Evolutionary conservation across 495 filamentous ascomycete genomes (phyloP).

Genomic region (Amorphotheca resinae): DNA sequence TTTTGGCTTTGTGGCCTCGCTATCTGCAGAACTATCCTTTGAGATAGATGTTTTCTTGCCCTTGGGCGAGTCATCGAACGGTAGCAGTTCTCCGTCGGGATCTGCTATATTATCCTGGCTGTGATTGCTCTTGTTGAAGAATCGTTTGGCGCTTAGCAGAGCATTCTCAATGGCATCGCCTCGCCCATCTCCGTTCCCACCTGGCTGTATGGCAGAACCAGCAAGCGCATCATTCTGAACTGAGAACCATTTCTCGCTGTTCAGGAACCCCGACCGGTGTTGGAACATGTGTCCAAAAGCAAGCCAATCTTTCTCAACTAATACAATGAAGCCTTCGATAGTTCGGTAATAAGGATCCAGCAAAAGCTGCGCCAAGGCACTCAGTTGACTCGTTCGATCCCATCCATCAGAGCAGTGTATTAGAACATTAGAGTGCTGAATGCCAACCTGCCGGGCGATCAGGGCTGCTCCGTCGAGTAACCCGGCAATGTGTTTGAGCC

Average conservation of each 20-base stretch:
- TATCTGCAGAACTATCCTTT: conserved; percentile 22
- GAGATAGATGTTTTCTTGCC: conserved; percentile 1
- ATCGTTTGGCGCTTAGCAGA: conserved; percentile 73
- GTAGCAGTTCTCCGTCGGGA: conserved; percentile 43
- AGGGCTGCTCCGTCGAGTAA: conserved; percentile 74
- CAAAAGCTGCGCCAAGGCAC: conserved; percentile 85
- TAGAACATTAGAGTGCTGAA: conserved; percentile 86
- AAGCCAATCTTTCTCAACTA: conserved; percentile 97
- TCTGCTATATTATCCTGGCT: conserved; percentile 51
- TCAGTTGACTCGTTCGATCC: conserved; percentile 94
- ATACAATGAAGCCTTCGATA: conserved; percentile 84
- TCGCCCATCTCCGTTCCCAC: conserved; percentile 39
- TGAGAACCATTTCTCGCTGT: conserved; percentile 90
- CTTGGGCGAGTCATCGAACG: conserved; percentile 35
- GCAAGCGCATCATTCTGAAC: conserved; percentile 59
- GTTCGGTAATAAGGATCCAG: conserved; percentile 95
- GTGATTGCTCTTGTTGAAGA: conserved; percentile 70
- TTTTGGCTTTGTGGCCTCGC: conserved; percentile 44
- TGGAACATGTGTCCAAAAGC: conserved; percentile 97
- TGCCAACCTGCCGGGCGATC: conserved; percentile 79
- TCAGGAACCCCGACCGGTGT: conserved; percentile 71
- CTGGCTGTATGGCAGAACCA: conserved; percentile 38
- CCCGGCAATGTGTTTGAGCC: conserved; percentile 81
- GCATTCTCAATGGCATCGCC: conserved; percentile 78
- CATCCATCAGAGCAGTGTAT: conserved; percentile 98